Percentiles rank a stretch among this genome's conserved stretches.
phyloP scores from a whole-genome alignment of 106 monocot genomes.

The Dioscorea dumetorum region DNA sequence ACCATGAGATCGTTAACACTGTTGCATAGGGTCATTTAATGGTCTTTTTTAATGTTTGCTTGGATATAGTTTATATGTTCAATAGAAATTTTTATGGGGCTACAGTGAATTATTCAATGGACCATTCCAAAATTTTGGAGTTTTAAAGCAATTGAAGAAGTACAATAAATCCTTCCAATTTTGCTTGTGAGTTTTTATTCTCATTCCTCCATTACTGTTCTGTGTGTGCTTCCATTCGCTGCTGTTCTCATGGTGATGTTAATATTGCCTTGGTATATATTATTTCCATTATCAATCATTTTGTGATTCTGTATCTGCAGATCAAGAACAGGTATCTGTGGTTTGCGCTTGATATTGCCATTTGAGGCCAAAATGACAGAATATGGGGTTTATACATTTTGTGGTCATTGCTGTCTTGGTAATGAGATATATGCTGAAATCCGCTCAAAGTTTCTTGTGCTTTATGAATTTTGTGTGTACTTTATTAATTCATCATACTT shows the following conservation, averaged over 20 bases:
- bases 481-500: background rate
- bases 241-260: background rate
- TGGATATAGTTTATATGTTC: too few species aligned
- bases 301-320: background rate
- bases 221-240: background rate
- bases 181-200: too few species aligned
- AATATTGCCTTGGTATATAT: background rate
- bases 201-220: too few species aligned
- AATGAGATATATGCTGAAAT: background rate
- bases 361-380: background rate
- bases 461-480: constrained; percentile 9
- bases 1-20: too few species aligned
- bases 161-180: too few species aligned
- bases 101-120: too few species aligned
- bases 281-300: background rate
- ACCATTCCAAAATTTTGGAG: too few species aligned
- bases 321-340: background rate
- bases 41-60: too few species aligned
- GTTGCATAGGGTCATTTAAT: too few species aligned
- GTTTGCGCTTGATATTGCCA: background rate
- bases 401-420: background rate
- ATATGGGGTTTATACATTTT: background rate
- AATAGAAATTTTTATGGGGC: too few species aligned
- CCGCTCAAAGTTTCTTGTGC: background rate
- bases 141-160: too few species aligned